These are phyloP conservation scores for Helichrysum umbraculigerum DNA, from an alignment of 129 eudicot species.

Conservation along the genomic window DNA sequence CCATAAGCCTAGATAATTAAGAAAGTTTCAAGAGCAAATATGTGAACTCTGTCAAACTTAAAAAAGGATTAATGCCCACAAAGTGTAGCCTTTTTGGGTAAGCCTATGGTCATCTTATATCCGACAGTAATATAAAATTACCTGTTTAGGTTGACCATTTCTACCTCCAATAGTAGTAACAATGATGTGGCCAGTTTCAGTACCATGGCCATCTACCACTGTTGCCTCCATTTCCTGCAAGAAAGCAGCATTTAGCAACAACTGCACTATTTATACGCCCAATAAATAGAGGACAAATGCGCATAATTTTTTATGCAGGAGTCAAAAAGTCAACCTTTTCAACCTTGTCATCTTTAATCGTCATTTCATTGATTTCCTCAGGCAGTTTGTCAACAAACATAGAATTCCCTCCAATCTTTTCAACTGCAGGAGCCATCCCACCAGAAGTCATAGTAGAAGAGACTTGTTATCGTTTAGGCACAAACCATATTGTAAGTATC, in stretches of 20 bases:
- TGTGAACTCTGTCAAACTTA: not conserved
- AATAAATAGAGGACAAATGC: not conserved
- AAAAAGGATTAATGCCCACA: not conserved
- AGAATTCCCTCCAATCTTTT: slow-evolving; percentile 33
- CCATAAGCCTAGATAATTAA: not conserved
- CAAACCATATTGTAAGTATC: slow-evolving; percentile 21
- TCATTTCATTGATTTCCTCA: slow-evolving; percentile 65
- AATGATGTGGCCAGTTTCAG: slow-evolving; percentile 72
- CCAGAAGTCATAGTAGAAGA: slow-evolving; percentile 40
- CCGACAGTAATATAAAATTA: slow-evolving; percentile 12
- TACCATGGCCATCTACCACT: slow-evolving; percentile 67
- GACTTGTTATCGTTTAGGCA: slow-evolving; percentile 9
- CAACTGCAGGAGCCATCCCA: slow-evolving; percentile 30
- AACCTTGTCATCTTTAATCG: slow-evolving; percentile 53
- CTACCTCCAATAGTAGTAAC: slow-evolving; percentile 74
- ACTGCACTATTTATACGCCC: not conserved
- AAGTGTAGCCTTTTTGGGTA: not conserved
- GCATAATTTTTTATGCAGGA: not conserved
- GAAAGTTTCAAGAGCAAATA: not conserved
- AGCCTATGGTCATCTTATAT: not conserved
- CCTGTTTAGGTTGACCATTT: slow-evolving; percentile 79
- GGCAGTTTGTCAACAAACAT: slow-evolving; percentile 62
- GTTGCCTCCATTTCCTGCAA: slow-evolving; percentile 63
- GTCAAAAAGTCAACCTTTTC: slow-evolving; percentile 44
- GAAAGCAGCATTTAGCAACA: slow-evolving; percentile 14